phyloP scores from a whole-genome alignment of 2,329 filamentous ascomycete species.

The Ascochyta lentis region DNA sequence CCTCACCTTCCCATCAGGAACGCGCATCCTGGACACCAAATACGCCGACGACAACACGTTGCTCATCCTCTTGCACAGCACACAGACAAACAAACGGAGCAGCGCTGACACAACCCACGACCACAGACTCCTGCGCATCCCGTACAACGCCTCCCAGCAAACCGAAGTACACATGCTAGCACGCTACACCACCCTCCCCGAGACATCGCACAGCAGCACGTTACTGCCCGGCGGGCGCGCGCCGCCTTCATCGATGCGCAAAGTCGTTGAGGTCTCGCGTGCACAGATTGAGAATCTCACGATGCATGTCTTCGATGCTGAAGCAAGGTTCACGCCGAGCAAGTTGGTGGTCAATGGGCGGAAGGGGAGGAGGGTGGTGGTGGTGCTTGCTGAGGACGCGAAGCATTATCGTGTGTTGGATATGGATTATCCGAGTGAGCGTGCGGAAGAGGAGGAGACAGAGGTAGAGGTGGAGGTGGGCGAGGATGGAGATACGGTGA shows the following conservation, averaged over 20 bases:
- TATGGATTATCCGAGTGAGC: conserved; percentile 53
- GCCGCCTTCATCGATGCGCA: neutral
- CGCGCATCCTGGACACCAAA: conserved; percentile 64
- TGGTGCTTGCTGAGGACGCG: conserved; percentile 61
- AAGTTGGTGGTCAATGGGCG: conserved; percentile 63
- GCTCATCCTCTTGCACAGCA: conserved; percentile 62
- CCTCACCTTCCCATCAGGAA: conserved; percentile 44
- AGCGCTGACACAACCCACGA: neutral
- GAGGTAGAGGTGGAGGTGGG: conserved; percentile 12
- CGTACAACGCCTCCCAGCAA: conserved; percentile 23
- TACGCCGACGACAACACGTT: conserved; percentile 70
- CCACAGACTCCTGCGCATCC: conserved; percentile 27
- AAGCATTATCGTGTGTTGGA: conserved; percentile 64
- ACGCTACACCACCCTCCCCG: conserved; percentile 11
- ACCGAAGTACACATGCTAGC: neutral
- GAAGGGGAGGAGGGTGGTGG: conserved; percentile 59
- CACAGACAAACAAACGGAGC: neutral
- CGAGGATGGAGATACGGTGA: conserved; percentile 18
- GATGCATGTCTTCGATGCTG: conserved; percentile 55
- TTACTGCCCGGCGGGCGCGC: conserved; percentile 16
- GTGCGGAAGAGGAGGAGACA: conserved; percentile 21
- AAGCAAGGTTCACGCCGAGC: conserved; percentile 56
- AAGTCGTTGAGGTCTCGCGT: conserved; percentile 9
- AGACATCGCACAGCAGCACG: neutral
- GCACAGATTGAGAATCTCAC: conserved; percentile 35